phyloP scores from a whole-genome alignment of 768 basidiomycete species.

The Tricholoma matsutake region DNA sequence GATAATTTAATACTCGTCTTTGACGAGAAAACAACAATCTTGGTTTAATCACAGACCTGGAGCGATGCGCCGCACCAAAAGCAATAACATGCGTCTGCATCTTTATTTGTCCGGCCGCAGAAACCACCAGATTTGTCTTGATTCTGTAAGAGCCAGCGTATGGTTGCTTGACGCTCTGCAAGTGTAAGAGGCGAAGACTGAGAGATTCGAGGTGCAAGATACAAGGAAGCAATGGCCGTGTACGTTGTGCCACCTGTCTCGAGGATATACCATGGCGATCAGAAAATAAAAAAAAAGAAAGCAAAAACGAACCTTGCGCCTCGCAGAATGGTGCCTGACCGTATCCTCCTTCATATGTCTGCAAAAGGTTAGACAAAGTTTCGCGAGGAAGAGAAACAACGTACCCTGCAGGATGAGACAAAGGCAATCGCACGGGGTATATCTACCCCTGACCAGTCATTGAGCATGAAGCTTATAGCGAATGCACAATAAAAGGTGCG shows the following conservation, averaged over 20 bases:
- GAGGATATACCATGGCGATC: background rate
- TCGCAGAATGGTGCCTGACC: constrained; percentile 80
- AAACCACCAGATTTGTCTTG: constrained; percentile 77
- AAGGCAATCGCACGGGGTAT: constrained; percentile 58
- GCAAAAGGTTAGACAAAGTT: constrained; percentile 6
- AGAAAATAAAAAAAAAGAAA: background rate
- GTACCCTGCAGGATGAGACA: constrained; percentile 70
- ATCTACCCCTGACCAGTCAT: constrained; percentile 77
- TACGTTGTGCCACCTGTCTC: constrained; percentile 89
- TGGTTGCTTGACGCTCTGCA: constrained; percentile 48
- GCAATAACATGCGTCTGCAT: constrained; percentile 90
- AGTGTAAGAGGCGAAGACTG: constrained; percentile 27
- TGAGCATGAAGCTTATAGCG: constrained; percentile 72
- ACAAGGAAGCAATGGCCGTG: constrained; percentile 77
- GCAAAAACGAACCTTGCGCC: constrained; percentile 62
- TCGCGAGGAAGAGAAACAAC: constrained; percentile 16
- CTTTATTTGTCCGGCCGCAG: constrained; percentile 84
- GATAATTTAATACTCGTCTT: background rate
- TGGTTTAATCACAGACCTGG: constrained; percentile 44
- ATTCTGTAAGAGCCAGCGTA: constrained; percentile 76
- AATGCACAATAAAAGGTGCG: constrained; percentile 88
- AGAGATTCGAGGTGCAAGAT: constrained; percentile 39
- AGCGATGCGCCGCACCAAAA: constrained; percentile 92
- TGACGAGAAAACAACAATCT: background rate
- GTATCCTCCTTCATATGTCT: constrained; percentile 95